These are phyloP conservation scores for Leccinellum luteum DNA, from an alignment of 768 basidiomycete species.

Conservation along the genomic window DNA sequence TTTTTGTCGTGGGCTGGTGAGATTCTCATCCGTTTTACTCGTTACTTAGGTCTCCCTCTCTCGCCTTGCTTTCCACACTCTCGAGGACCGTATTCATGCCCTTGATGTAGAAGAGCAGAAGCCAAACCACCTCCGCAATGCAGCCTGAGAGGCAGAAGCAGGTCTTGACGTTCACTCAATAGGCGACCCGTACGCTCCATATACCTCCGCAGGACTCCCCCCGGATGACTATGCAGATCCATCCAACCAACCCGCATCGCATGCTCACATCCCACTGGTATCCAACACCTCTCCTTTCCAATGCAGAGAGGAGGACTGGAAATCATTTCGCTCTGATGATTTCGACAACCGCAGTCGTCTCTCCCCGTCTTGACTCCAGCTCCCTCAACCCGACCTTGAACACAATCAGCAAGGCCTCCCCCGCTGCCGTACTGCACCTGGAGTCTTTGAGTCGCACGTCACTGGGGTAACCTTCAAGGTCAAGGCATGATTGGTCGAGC, in stretches of 20 bases:
- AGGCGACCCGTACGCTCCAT: slow-evolving; percentile 77
- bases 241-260: slow-evolving; percentile 51
- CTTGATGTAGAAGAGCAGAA: slow-evolving; percentile 85
- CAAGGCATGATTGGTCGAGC: too few relatives aligned
- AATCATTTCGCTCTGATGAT: too few relatives aligned
- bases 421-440: too few relatives aligned
- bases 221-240: slow-evolving; percentile 51
- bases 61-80: slow-evolving; percentile 77
- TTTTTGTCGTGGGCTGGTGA: background rate
- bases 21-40: background rate
- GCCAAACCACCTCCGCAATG: slow-evolving; percentile 72
- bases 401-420: too few relatives aligned
- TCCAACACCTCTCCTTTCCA: slow-evolving; percentile 82
- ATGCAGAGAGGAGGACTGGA: slow-evolving; percentile 49
- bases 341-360: too few relatives aligned
- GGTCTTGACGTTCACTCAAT: slow-evolving; percentile 33
- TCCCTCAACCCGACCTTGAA: too few relatives aligned
- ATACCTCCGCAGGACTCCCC: slow-evolving; percentile 41
- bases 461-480: too few relatives aligned
- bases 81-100: slow-evolving; percentile 87
- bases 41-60: slow-evolving; percentile 76
- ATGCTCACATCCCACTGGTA: slow-evolving; percentile 76
- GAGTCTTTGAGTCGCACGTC: too few relatives aligned
- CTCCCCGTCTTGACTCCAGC: too few relatives aligned
- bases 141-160: slow-evolving; percentile 59